These are phyloP conservation scores for Backusella luteola DNA, from an alignment of 192 early-diverging fungal genomes.

Conservation along the genomic window DNA sequence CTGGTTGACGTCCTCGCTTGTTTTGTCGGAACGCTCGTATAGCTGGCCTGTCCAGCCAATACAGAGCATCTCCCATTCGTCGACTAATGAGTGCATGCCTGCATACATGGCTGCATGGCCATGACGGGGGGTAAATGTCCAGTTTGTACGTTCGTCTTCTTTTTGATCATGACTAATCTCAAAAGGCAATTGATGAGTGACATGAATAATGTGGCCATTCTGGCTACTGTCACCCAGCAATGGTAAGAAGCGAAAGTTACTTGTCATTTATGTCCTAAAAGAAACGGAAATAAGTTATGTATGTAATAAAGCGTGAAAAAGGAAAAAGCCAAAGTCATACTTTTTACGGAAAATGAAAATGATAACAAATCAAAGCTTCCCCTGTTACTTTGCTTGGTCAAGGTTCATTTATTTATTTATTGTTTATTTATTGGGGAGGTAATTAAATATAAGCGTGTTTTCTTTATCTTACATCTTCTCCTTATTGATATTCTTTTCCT, in stretches of 20 bases:
- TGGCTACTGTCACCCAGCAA: not conserved
- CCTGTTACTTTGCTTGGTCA: not conserved
- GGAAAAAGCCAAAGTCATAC: not conserved
- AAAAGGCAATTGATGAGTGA: constrained; percentile 56
- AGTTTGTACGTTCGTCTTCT: constrained; percentile 13
- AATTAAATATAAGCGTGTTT: not conserved
- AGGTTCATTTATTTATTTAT: not conserved
- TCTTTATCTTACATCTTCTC: not conserved
- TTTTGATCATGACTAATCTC: constrained; percentile 30
- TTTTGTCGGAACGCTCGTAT: constrained; percentile 49
- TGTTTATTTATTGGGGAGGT: not conserved
- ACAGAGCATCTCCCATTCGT: constrained; percentile 59
- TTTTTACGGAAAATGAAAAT: not conserved
- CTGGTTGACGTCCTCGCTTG: not conserved
- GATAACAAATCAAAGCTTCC: not conserved
- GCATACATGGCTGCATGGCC: constrained; percentile 92
- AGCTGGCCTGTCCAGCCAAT: constrained; percentile 78
- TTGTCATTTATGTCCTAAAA: not conserved
- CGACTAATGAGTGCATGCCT: constrained; percentile 71
- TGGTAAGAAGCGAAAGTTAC: not conserved
- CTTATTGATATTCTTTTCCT: not conserved
- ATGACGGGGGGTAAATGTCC: constrained; percentile 45
- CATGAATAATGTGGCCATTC: constrained; percentile 46
- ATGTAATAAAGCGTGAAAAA: not conserved
- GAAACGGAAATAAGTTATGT: not conserved